phyloP scores from a whole-genome alignment of 352 stramenopile genomes.

The Phytophthora palmivora region DNA sequence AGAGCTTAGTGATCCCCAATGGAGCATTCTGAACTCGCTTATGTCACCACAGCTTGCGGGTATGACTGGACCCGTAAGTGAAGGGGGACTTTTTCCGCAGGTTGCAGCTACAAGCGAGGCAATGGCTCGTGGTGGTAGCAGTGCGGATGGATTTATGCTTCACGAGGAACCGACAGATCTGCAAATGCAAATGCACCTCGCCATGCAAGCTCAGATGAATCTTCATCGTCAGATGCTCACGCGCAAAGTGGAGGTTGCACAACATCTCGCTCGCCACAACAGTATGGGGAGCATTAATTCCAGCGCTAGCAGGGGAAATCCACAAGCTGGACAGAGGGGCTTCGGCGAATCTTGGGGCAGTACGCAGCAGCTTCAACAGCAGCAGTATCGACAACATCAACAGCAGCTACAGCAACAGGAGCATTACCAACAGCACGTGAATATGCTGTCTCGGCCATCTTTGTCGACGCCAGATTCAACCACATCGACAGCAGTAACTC shows the following conservation, averaged over 20 bases:
- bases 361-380: slow-evolving; percentile 34
- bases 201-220: slow-evolving; percentile 91
- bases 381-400: slow-evolving; percentile 25
- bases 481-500: slow-evolving; percentile 22
- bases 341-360: slow-evolving; percentile 26
- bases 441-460: slow-evolving; percentile 22
- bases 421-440: slow-evolving; percentile 33
- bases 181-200: slow-evolving; percentile 87
- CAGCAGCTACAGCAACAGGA: slow-evolving; percentile 31
- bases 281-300: slow-evolving; percentile 33
- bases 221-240: slow-evolving; percentile 89
- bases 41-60: slow-evolving; percentile 73
- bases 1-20: slow-evolving; percentile 74
- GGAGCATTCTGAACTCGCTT: slow-evolving; percentile 80
- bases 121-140: slow-evolving; percentile 23
- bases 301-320: slow-evolving; percentile 23
- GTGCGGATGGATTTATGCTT: slow-evolving; percentile 59
- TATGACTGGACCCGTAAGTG: slow-evolving; percentile 34
- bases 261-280: slow-evolving; percentile 53
- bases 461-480: slow-evolving; percentile 25
- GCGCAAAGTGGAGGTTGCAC: slow-evolving; percentile 85
- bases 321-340: slow-evolving; percentile 11
- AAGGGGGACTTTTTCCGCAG: slow-evolving; percentile 30
- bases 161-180: slow-evolving; percentile 68
- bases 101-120: slow-evolving; percentile 41